Percentiles rank a stretch among this genome's conserved stretches.
Evolutionary conservation across 768 basidiomycete species (phyloP).

Genomic region (Grammothele lineata): DNA sequence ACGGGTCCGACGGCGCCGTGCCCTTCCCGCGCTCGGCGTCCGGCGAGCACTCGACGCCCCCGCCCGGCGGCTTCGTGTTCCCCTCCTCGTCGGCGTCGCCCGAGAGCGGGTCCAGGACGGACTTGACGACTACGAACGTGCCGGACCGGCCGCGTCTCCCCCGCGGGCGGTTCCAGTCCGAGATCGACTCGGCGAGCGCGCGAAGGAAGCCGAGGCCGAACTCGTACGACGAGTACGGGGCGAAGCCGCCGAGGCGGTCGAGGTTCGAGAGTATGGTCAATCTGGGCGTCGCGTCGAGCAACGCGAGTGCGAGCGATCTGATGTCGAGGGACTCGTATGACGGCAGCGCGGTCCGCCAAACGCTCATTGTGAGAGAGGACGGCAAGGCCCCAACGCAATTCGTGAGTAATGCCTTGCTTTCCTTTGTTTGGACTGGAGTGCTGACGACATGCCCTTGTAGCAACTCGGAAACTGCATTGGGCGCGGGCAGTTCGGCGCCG

Average conservation of each 20-base stretch:
- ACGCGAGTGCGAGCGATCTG: constrained; percentile 64
- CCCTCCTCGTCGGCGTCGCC: constrained; percentile 11
- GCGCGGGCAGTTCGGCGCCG: constrained; percentile 93
- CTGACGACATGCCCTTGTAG: constrained; percentile 44
- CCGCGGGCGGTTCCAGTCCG: constrained; percentile 71
- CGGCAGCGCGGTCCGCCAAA: constrained; percentile 59
- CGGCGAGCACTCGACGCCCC: constrained; percentile 42
- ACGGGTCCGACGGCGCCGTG: constrained; percentile 36
- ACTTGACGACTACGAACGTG: neutral
- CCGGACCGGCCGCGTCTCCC: constrained; percentile 38
- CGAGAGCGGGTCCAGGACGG: constrained; percentile 15
- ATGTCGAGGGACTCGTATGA: constrained; percentile 58
- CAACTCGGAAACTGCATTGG: constrained; percentile 98
- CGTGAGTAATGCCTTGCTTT: constrained; percentile 45
- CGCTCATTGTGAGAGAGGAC: constrained; percentile 74
- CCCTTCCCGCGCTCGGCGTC: constrained; percentile 66
- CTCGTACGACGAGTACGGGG: constrained; percentile 66
- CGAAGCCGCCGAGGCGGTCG: constrained; percentile 43
- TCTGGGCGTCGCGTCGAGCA: constrained; percentile 46
- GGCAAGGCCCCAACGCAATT: constrained; percentile 78
- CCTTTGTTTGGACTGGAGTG: neutral
- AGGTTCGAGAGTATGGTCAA: constrained; percentile 74
- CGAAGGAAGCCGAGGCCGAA: constrained; percentile 55
- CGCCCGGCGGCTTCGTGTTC: constrained; percentile 19
- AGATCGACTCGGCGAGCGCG: constrained; percentile 53